These are phyloP conservation scores for Globisporangium cylindrosporum DNA, from an alignment of 352 stramenopile species.

Conservation along the genomic window DNA sequence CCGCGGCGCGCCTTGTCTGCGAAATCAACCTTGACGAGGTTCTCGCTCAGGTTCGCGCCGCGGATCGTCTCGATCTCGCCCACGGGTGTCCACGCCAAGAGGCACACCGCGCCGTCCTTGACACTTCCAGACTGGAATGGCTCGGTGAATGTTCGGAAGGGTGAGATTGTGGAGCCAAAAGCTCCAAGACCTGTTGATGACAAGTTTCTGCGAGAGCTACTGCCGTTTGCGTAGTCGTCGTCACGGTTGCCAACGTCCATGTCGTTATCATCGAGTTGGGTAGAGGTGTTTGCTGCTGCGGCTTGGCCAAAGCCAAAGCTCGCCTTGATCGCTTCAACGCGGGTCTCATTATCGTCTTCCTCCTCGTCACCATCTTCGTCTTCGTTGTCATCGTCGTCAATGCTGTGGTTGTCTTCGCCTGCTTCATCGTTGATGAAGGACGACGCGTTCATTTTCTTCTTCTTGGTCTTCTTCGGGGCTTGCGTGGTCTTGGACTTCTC, in stretches of 20 bases:
- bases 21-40: slow-evolving; percentile 82
- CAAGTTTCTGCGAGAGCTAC: not conserved
- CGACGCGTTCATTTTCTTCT: slow-evolving; percentile 29
- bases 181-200: not conserved
- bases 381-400: slow-evolving; percentile 30
- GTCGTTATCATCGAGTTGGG: slow-evolving; percentile 20
- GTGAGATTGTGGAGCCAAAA: slow-evolving; percentile 10
- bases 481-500: not conserved
- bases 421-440: slow-evolving; percentile 54
- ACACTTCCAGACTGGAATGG: slow-evolving; percentile 71
- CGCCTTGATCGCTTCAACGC: slow-evolving; percentile 79
- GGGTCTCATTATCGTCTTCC: slow-evolving; percentile 57
- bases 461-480: slow-evolving; percentile 20
- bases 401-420: slow-evolving; percentile 26
- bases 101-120: slow-evolving; percentile 36
- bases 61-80: slow-evolving; percentile 82
- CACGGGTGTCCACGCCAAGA: slow-evolving; percentile 70
- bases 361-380: slow-evolving; percentile 29
- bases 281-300: slow-evolving; percentile 21
- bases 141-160: slow-evolving; percentile 38
- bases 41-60: slow-evolving; percentile 58
- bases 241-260: slow-evolving; percentile 7
- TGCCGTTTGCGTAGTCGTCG: slow-evolving; percentile 1
- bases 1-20: slow-evolving; percentile 74
- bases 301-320: slow-evolving; percentile 72